Base-by-base conservation (phyloP, 2,329 filamentous ascomycete species). In the Nemania serpens region DNA sequence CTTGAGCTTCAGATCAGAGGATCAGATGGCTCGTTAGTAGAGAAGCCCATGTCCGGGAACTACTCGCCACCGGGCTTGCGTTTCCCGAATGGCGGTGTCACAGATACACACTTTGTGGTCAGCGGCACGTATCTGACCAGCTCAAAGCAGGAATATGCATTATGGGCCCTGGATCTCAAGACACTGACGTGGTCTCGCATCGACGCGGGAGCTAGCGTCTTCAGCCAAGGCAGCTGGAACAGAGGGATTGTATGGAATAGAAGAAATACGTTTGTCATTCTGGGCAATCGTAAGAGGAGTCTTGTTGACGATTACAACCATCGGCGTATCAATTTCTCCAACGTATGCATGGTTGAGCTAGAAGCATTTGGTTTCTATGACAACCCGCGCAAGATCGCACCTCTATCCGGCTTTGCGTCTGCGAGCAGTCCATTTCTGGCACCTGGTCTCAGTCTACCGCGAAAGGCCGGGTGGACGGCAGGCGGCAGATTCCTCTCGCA, bases 271-370 rank as follows among this genome's bases (percentile, higher is more conserved):
- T 99, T 98, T 77, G 93, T 98, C 36, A 94, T 99, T 65, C 82
- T 99, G 39, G 95, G 95, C 48, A 96, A 97, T 75, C 87, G 95
- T 39, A 97, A 96, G 76, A 84, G 95, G 64, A 97, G 91, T 68
- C 82, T 99, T 34, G 94, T 98, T 0, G 94, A 99, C 69, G 95
- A 99, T 75, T 99, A 99, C 76, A 98, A 98, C 73, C 95, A 98
- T 72, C 90, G 95, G 11, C 89, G 95, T 25, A 96, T 99, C 76
- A 99, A 99, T 76, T 99, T 98, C 74, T 91, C 91, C 10, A 96
- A 99, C 72, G 88, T 98, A 29, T 98, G 95, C 75, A 90, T 98
- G 83, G 94, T 99, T 9, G 95, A 99, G 75, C 82, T 99, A 11
- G 95, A 99, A 74, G 93, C 95, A 0, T 99, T 98, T 78, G 95